Percentiles rank a stretch among this genome's conserved stretches.
Conservation (phyloP, 2,329 filamentous ascomycete species). For the Phialocephala sp. region DNA sequence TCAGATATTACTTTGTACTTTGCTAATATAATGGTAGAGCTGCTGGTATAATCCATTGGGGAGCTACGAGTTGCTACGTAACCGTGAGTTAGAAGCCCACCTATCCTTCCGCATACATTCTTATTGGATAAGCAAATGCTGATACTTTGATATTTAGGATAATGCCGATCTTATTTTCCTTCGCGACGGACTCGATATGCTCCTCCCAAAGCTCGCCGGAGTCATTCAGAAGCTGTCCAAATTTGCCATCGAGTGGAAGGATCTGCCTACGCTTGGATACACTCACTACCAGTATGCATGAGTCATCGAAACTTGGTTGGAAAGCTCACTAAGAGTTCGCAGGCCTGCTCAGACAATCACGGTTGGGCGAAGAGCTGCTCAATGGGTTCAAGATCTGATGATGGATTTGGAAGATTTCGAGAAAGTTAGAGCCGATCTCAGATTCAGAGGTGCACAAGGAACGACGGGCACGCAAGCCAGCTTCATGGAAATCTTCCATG, state of each 20-base stretch:
- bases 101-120: background rate
- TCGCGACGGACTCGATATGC: conserved; percentile 71
- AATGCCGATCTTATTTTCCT: conserved; percentile 82
- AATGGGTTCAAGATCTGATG: conserved; percentile 68
- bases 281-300: conserved; percentile 24
- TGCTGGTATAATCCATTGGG: conserved; percentile 83
- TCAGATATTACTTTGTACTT: too few species aligned
- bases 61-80: conserved; percentile 44
- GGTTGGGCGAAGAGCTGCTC: conserved; percentile 42
- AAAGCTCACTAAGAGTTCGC: too few species aligned
- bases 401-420: conserved; percentile 79
- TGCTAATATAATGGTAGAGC: conserved; percentile 47
- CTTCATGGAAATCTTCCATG: conserved; percentile 53
- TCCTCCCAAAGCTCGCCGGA: conserved; percentile 78
- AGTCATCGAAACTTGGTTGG: too few species aligned
- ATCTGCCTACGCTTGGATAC: conserved; percentile 40
- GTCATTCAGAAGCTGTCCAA: conserved; percentile 75
- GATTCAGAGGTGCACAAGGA: conserved; percentile 73
- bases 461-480: conserved; percentile 55
- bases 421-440: conserved; percentile 68
- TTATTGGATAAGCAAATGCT: background rate
- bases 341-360: conserved; percentile 33
- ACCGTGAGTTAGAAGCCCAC: conserved; percentile 3
- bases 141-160: conserved; percentile 49
- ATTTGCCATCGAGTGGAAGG: conserved; percentile 77